phyloP scores from a whole-genome alignment of 176 grass and related monocot species.

The Rhipidocladum racemiflorum region DNA sequence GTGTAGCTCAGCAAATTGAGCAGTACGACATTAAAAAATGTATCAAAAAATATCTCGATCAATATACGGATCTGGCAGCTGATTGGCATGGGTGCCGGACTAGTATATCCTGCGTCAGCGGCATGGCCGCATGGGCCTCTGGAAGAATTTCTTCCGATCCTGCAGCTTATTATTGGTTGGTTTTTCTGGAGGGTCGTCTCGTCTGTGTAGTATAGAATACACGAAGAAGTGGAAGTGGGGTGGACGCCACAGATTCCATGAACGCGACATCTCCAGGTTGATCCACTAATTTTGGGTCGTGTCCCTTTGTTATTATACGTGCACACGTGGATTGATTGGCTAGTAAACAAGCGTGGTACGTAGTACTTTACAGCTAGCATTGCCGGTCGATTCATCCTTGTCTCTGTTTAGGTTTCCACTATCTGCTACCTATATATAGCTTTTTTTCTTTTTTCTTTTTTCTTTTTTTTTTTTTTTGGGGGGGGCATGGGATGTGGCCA shows the following conservation, averaged over 20 bases:
- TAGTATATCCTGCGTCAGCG: not conserved
- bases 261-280: not conserved
- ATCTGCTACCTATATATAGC: too few relatives aligned
- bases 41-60: not conserved
- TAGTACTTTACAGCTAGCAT: not conserved
- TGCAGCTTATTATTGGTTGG: not conserved
- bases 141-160: not conserved
- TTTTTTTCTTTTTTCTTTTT: too few relatives aligned
- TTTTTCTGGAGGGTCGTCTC: not conserved
- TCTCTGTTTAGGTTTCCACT: not conserved
- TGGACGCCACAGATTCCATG: slow-evolving; percentile 20
- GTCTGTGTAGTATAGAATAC: not conserved
- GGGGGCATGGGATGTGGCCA: too few relatives aligned
- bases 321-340: not conserved
- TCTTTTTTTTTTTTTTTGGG: too few relatives aligned
- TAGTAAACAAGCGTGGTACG: not conserved
- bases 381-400: not conserved
- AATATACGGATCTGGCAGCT: not conserved
- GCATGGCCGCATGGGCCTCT: not conserved
- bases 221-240: not conserved
- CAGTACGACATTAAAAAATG: not conserved
- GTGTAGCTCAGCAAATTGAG: not conserved
- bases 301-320: not conserved
- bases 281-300: not conserved
- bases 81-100: not conserved